A percentile compares a stretch with the other conserved stretches of the same genome.
phyloP scores from a whole-genome alignment of 1,139 yeast species.

The Hanseniaspora sp. region DNA sequence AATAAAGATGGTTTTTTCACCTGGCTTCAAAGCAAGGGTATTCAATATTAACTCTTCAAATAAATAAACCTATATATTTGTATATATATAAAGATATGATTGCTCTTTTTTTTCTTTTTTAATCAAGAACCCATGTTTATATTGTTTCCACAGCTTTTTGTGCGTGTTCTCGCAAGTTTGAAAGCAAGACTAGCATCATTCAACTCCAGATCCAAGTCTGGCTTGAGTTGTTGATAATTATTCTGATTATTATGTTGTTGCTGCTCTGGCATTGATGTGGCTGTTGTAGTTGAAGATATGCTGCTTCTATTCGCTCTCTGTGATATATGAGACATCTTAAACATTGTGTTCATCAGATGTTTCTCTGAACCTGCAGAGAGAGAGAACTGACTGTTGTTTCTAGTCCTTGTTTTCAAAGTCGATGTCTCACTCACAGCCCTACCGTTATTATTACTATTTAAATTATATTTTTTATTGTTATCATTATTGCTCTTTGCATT shows the following conservation, averaged over 20 bases:
- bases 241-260: too few species aligned
- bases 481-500: neutral
- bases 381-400: neutral
- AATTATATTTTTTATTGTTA: too few species aligned
- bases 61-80: too few species aligned
- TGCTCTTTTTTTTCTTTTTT: neutral
- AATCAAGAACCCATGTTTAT: neutral
- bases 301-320: neutral
- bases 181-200: constrained; percentile 31
- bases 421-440: neutral
- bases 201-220: constrained; percentile 21
- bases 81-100: neutral
- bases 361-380: neutral
- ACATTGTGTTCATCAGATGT: neutral
- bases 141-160: constrained; percentile 19
- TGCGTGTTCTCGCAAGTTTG: constrained; percentile 24
- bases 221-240: constrained; percentile 11
- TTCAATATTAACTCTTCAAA: neutral
- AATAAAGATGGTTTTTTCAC: constrained; percentile 44
- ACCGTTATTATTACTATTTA: neutral
- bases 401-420: neutral
- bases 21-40: constrained; percentile 29
- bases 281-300: neutral
- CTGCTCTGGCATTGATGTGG: neutral
- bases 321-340: neutral